Evolutionary conservation across 768 basidiomycete genomes (phyloP).

Genomic region (Myochromella boudieri): DNA sequence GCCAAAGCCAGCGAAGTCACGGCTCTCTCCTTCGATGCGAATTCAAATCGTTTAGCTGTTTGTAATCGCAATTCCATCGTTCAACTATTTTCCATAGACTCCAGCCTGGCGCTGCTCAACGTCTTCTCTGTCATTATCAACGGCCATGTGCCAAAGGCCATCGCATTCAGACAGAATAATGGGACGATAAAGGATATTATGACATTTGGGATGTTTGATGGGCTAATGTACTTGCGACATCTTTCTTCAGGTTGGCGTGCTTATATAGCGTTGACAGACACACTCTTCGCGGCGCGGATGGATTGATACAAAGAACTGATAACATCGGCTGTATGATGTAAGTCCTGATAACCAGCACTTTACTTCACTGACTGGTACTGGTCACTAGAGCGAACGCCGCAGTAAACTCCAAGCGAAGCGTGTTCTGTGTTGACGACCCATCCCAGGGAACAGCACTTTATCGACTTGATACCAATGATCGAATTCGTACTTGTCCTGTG

Average conservation of each 20-base stretch:
- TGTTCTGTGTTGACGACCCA: not conserved
- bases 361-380: not conserved
- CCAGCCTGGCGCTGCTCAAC: not conserved
- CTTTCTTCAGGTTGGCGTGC: not conserved
- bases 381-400: not conserved
- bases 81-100: not conserved
- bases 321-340: not conserved
- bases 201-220: constrained; percentile 2
- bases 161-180: not conserved
- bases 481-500: not conserved
- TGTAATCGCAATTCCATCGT: not conserved
- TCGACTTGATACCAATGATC: not conserved
- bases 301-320: not conserved
- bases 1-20: not conserved
- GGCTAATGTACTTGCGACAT: not conserved
- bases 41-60: not conserved
- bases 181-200: not conserved
- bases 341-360: not conserved
- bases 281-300: not conserved
- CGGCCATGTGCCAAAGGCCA: not conserved
- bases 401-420: not conserved
- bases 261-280: not conserved
- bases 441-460: not conserved
- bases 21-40: not conserved
- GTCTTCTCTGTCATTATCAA: not conserved